Percentiles rank a stretch among this genome's conserved stretches.
These are phyloP conservation scores for Syzygium grande DNA, from an alignment of 345 rosid species.

Conservation along the genomic window DNA sequence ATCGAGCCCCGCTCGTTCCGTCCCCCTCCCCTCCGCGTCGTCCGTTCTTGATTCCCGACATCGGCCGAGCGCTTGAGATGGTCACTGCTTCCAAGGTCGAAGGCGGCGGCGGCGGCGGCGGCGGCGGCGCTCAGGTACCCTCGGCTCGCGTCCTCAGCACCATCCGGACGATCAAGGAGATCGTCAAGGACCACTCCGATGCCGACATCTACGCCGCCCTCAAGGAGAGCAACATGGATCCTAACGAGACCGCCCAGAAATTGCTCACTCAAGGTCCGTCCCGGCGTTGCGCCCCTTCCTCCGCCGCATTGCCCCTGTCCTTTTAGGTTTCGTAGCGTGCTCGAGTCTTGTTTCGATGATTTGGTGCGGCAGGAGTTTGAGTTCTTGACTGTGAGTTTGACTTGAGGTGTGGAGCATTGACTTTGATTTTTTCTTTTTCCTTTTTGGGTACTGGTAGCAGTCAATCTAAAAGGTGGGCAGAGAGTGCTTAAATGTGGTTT, in stretches of 20 bases:
- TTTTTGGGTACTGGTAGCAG: neutral
- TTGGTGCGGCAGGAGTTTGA: neutral
- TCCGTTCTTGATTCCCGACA: neutral
- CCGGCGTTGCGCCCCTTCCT: neutral
- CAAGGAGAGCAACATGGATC: constrained; percentile 75
- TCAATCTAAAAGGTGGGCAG: neutral
- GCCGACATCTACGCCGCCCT: constrained; percentile 57
- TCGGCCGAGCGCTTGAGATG: constrained; percentile 20
- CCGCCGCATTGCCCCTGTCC: neutral
- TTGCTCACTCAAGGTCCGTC: constrained; percentile 67
- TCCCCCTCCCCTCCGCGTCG: neutral
- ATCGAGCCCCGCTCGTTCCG: neutral
- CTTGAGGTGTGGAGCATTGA: neutral
- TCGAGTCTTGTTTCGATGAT: neutral
- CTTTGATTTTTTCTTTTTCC: neutral
- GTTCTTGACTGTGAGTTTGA: neutral
- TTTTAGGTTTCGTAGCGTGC: neutral
- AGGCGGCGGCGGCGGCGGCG: neutral
- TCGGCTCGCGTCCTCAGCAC: constrained; percentile 46
- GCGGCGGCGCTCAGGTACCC: constrained; percentile 4
- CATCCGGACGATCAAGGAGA: constrained; percentile 67
- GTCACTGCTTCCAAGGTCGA: constrained; percentile 24
- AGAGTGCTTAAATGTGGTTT: neutral
- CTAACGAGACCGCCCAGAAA: constrained; percentile 66
- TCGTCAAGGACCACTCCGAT: constrained; percentile 72